Conservation (phyloP, 257 asterid species). For the Cordia subcordata region DNA sequence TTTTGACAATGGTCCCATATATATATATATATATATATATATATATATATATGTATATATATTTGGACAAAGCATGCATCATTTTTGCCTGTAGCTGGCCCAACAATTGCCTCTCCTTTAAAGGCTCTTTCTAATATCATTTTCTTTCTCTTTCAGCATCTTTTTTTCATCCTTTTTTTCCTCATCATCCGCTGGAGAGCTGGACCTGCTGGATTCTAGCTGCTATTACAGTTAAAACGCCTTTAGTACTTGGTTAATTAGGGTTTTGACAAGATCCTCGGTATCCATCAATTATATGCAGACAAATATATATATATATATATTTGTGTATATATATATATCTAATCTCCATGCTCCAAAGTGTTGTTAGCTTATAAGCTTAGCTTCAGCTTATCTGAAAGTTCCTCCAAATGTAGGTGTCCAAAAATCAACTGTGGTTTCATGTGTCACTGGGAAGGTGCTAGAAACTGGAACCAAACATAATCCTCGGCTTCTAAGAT, state of each 20-base stretch:
- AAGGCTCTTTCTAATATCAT: constrained; percentile 14
- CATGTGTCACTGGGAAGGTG: constrained; percentile 83
- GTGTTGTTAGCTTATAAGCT: neutral
- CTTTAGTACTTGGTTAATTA: neutral
- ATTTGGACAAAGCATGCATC: constrained; percentile 40
- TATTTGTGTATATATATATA: too few species aligned
- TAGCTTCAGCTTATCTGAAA: constrained; percentile 47
- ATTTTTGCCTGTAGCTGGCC: constrained; percentile 40
- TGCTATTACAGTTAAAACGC: constrained; percentile 1
- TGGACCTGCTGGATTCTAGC: constrained; percentile 10
- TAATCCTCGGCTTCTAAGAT: constrained; percentile 80
- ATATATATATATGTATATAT: too few species aligned
- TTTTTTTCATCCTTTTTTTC: neutral
- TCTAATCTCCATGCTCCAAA: neutral
- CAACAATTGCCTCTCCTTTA: constrained; percentile 22
- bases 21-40: too few species aligned
- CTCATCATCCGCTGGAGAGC: too few species aligned
- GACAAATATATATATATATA: neutral
- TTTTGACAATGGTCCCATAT: constrained; percentile 34
- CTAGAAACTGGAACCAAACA: constrained; percentile 84
- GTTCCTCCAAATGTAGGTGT: constrained; percentile 86
- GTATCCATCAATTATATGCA: neutral
- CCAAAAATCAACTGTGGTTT: constrained; percentile 76
- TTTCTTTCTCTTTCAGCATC: constrained; percentile 14
- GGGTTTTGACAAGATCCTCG: constrained; percentile 9